phyloP scores from a whole-genome alignment of 1,139 yeast species.

The Candida albicans region DNA sequence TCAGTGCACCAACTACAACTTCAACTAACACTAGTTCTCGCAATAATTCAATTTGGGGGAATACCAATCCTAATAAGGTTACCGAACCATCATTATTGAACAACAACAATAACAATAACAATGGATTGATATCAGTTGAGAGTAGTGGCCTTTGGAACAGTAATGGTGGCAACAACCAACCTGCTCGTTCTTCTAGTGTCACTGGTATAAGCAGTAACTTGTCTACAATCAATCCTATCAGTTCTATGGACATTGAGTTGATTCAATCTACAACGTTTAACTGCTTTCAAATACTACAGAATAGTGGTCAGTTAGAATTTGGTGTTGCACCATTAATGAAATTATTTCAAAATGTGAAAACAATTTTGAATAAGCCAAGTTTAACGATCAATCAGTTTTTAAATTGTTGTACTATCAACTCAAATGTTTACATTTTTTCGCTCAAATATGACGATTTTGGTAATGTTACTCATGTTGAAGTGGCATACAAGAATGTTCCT shows the following conservation, averaged over 20 bases:
- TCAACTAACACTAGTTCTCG: conserved; percentile 13
- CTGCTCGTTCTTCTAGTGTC: no score
- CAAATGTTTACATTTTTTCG: conserved; percentile 37
- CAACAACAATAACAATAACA: not conserved
- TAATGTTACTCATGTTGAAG: conserved; percentile 45
- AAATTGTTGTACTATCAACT: conserved; percentile 26
- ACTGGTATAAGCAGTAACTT: no score
- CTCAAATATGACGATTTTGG: conserved; percentile 50
- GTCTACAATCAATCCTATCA: not conserved
- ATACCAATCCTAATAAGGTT: conserved; percentile 5
- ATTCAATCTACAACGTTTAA: conserved; percentile 26
- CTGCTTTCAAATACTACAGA: conserved; percentile 35
- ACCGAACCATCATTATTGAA: conserved; percentile 6
- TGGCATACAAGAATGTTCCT: conserved; percentile 15
- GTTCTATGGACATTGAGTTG: conserved; percentile 10
- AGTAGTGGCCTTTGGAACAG: conserved; percentile 15
- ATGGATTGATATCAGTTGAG: conserved; percentile 3
- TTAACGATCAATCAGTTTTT: conserved; percentile 47
- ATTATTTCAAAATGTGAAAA: conserved; percentile 35
- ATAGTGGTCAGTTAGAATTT: conserved; percentile 36
- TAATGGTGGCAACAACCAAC: not conserved
- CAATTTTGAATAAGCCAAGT: conserved; percentile 24
- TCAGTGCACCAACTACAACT: conserved; percentile 3
- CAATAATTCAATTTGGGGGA: conserved; percentile 37
- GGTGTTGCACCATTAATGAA: conserved; percentile 39